Percentiles rank a stretch among this genome's conserved stretches.
These are phyloP conservation scores for Artemisia annua DNA, from an alignment of 129 eudicot species.

Conservation along the genomic window DNA sequence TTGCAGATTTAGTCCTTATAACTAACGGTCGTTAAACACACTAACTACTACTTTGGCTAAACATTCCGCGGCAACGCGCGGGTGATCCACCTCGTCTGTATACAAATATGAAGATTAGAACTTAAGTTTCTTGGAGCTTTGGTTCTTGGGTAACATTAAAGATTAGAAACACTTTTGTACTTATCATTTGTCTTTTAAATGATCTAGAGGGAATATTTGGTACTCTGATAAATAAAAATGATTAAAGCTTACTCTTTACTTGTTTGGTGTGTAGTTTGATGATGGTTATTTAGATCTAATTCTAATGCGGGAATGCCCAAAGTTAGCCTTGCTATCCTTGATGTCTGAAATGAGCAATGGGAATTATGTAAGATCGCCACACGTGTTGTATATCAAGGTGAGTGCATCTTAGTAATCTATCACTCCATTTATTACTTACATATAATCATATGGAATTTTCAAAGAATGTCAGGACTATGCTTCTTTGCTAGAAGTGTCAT, in stretches of 20 bases:
- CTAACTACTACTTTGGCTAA: too few relatives aligned
- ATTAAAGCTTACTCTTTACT: conserved; percentile 3
- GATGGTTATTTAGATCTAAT: conserved; percentile 84
- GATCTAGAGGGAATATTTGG: background rate
- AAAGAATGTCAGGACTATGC: conserved; percentile 2
- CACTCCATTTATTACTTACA: background rate
- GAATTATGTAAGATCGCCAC: conserved; percentile 74
- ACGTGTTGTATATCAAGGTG: conserved; percentile 72
- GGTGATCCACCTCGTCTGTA: too few relatives aligned
- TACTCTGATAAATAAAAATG: background rate
- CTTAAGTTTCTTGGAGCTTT: background rate
- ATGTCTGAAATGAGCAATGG: conserved; percentile 80
- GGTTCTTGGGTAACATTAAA: conserved; percentile 16
- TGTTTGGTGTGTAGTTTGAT: conserved; percentile 68
- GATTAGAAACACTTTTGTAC: conserved; percentile 11
- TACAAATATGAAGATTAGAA: too few relatives aligned
- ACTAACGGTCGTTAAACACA: too few relatives aligned
- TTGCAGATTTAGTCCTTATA: too few relatives aligned
- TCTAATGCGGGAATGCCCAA: conserved; percentile 66
- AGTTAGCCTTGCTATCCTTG: conserved; percentile 55
- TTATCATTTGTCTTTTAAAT: background rate
- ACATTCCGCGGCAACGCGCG: too few relatives aligned
- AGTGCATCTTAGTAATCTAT: conserved; percentile 2
- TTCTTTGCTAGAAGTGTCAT: conserved; percentile 6
- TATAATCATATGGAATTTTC: background rate